phyloP scores from a whole-genome alignment of 1,284 basidiomycete genomes.

The Melampsora americana region DNA sequence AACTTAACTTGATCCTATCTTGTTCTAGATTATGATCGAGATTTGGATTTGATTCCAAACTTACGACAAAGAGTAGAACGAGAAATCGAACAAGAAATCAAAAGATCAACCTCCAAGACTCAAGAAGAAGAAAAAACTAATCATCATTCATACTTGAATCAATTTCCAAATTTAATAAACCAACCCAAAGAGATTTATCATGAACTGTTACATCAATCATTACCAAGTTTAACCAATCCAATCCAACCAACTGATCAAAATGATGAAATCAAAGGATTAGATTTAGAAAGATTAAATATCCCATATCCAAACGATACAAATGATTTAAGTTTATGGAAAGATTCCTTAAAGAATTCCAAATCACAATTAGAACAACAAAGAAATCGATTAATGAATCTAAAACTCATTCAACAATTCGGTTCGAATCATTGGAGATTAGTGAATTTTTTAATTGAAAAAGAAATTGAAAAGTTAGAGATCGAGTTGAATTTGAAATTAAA shows the following conservation, averaged over 20 bases:
- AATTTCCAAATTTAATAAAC: slow-evolving; percentile 8
- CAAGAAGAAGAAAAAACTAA: too few relatives aligned
- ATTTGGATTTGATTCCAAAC: slow-evolving; percentile 33
- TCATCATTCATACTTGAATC: slow-evolving; percentile 16
- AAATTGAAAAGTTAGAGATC: slow-evolving; percentile 69
- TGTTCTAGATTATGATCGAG: slow-evolving; percentile 23
- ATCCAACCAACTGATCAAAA: slow-evolving; percentile 12
- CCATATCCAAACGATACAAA: slow-evolving; percentile 53
- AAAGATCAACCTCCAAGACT: background rate
- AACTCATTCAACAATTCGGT: slow-evolving; percentile 79
- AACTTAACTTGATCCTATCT: too few relatives aligned
- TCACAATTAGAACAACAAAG: slow-evolving; percentile 86
- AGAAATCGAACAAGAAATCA: slow-evolving; percentile 33
- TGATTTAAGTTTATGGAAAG: slow-evolving; percentile 72
- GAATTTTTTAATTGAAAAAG: slow-evolving; percentile 79
- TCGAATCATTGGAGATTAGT: slow-evolving; percentile 85
- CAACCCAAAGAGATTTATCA: background rate
- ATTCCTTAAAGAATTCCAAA: slow-evolving; percentile 72
- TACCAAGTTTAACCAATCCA: background rate
- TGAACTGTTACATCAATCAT: background rate
- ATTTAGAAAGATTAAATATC: slow-evolving; percentile 27
- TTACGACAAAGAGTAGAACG: slow-evolving; percentile 33
- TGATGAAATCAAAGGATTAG: slow-evolving; percentile 28
- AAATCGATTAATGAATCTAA: slow-evolving; percentile 79
- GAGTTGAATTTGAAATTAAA: slow-evolving; percentile 70